Evolutionary conservation across 2,329 filamentous ascomycete species (phyloP).

Genomic region (Cryoendolithus antarcticus): DNA sequence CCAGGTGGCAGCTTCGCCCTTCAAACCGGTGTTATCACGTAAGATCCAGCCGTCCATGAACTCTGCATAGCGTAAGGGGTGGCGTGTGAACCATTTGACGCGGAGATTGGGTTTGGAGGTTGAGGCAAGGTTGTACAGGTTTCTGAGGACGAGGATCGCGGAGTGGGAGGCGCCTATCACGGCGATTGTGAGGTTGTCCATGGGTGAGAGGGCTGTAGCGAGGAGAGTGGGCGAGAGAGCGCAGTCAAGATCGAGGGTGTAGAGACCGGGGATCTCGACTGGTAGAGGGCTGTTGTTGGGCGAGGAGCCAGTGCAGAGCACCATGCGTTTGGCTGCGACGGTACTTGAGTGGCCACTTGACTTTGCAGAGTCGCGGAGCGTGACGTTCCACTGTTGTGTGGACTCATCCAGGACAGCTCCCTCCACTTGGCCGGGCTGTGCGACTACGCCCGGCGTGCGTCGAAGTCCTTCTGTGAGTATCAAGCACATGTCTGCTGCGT

Average conservation of each 20-base stretch:
- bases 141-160: constrained; percentile 51
- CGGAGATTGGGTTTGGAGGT: constrained; percentile 41
- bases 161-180: constrained; percentile 53
- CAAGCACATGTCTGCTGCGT: constrained; percentile 45
- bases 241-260: constrained; percentile 41
- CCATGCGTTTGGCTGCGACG: constrained; percentile 28
- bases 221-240: constrained; percentile 44
- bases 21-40: constrained; percentile 53
- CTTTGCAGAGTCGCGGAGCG: constrained; percentile 17
- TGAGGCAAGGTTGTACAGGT: constrained; percentile 42
- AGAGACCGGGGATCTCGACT: constrained; percentile 25
- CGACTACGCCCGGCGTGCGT: constrained; percentile 27
- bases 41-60: constrained; percentile 52
- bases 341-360: constrained; percentile 14
- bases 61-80: constrained; percentile 48
- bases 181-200: constrained; percentile 34
- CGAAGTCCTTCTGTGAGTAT: constrained; percentile 36
- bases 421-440: constrained; percentile 28
- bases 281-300: constrained; percentile 36
- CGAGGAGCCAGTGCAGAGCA: constrained; percentile 48
- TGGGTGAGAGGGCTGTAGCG: constrained; percentile 25
- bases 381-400: constrained; percentile 27
- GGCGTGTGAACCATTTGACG: constrained; percentile 51
- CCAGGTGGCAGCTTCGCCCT: constrained; percentile 48
- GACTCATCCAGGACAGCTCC: constrained; percentile 28